Evolutionary conservation across 345 rosid genomes (phyloP), one percentile per base, ranked within the genome.

Genomic region (Ceriops decandra): DNA sequence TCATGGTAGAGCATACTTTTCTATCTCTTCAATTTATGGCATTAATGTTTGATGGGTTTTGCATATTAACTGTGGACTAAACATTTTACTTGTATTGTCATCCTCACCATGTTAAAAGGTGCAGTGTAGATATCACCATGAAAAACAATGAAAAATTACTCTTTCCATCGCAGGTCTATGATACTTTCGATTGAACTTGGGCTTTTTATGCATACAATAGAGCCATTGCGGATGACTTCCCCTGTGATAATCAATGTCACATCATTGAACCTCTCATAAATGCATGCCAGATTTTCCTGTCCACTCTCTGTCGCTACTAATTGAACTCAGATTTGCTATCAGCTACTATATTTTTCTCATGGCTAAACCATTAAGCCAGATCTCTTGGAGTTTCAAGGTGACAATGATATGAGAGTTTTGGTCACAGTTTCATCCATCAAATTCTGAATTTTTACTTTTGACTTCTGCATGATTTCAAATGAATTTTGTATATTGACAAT

Each of bases 1-100:
- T 84, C 64, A 77, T 93, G 96, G 99, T 93, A 89, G 77, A 30
- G 54, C 51, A 22, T 68, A 17, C 53, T 64, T 62, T 56, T 57
- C 70, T 60, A 32, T 60, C 28, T 68, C 35, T 47, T 26, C 31
- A 31, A 1, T 64, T 64, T 10, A 35, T 62, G 65, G n/a, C 38
- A n/a, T 38, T 47, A 28, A n/a, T 22, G 64, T 56, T 27, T 51
- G 13, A 52, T 28, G 33, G n/a, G 58, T 26, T 68, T 27, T 63
- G 30, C 31, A 20, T 49, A 22, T 69, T 38, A 30, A 13, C 10
- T 60, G 30, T 60, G 30, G 30, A 28, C 47, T 49, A 28, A 13
- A 36, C 9, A 7, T 28, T 31, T 21, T 13, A n/a, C 59, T 17
- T 65, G 20, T 38, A 38, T 3, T 15, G 16, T 3, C 49, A 13